These are phyloP conservation scores for Stropharia rugosoannulata DNA, from an alignment of 768 basidiomycete species.

Conservation along the genomic window DNA sequence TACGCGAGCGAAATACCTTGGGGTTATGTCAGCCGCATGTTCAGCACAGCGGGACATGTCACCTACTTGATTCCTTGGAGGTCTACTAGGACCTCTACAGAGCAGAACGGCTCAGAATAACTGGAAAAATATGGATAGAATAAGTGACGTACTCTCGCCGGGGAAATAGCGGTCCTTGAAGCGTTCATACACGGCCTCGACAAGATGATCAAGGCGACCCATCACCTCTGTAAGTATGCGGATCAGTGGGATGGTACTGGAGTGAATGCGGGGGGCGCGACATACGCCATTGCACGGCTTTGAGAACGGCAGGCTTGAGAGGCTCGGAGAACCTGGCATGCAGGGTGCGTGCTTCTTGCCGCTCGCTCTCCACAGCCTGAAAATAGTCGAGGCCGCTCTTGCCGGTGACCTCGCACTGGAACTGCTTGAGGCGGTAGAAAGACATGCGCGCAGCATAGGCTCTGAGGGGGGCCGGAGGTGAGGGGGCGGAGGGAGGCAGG, in stretches of 20 bases:
- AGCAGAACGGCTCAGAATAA: slow-evolving; percentile 4
- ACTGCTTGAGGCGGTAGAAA: slow-evolving; percentile 92
- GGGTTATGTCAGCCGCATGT: slow-evolving; percentile 15
- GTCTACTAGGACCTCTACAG: slow-evolving; percentile 83
- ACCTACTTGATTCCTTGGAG: slow-evolving; percentile 82
- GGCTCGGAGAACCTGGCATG: slow-evolving; percentile 91
- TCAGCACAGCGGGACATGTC: slow-evolving; percentile 1
- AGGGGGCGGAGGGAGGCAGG: slow-evolving; percentile 19
- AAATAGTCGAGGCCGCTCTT: slow-evolving; percentile 94
- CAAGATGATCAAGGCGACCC: slow-evolving; percentile 92
- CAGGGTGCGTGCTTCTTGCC: slow-evolving; percentile 83
- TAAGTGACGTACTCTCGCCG: slow-evolving; percentile 73
- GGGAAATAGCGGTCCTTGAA: slow-evolving; percentile 95
- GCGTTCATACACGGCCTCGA: slow-evolving; percentile 92
- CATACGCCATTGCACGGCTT: slow-evolving; percentile 96
- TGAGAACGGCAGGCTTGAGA: slow-evolving; percentile 89
- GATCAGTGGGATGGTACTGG: slow-evolving; percentile 9
- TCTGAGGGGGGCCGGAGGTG: slow-evolving; percentile 29
- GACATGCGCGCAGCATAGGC: slow-evolving; percentile 91
- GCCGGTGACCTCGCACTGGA: slow-evolving; percentile 97
- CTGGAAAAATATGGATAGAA: neutral
- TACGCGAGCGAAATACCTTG: slow-evolving; percentile 80
- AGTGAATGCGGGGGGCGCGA: slow-evolving; percentile 26
- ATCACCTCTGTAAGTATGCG: slow-evolving; percentile 74
- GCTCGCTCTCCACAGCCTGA: slow-evolving; percentile 90